Evolutionary conservation across 208 protist species (phyloP), one percentile per base, ranked within the genome.

Genomic region (Acanthamoeba pearcei): DNA sequence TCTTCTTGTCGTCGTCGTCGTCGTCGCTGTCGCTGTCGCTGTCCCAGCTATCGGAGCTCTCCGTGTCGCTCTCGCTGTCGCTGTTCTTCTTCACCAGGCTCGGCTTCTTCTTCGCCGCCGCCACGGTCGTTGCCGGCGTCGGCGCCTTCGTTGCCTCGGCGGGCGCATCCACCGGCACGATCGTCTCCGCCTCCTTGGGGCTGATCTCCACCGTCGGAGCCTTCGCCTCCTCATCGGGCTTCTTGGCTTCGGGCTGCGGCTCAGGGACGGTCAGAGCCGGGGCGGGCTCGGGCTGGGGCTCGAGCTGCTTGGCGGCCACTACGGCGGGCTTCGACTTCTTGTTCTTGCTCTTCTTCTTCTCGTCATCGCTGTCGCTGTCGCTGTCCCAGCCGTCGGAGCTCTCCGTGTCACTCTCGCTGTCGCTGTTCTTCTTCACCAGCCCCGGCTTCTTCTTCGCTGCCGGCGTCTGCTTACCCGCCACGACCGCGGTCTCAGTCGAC

Each of bases 61-160:
- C 53, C 29, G 78, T 64, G 42, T 88, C 78, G 78, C 78, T 88
- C 78, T 88, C 78, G 53, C 78, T 88, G 22, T 88, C 78, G 78
- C 78, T 88, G n/a, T 88, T 88, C 53, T 88, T 88, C 78, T 88
- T 88, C 19, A 88, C 1, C 6, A 88, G 42, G 53, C 78, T 88
- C 24, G 78, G 49, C 53, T 88, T 88, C 78, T 88, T 88, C 42
- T 76, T 76, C 19, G 68, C 68, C 68, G 68, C 13, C 2, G 12
- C n/a, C 29, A n/a, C n/a, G n/a, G n/a, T n/a, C n/a, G n/a, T n/a
- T n/a, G 13, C n/a, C 68, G 24, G 8, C 6, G 12, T 1, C 10
- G 24, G 19, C 68, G 64, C 78, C 22, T 46, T 29, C 12, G 64
- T 29, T 15, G 64, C 78, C 78, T 88, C 78, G 9, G 17, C 78